These are phyloP conservation scores for Phyllosticta citriasiana DNA, from an alignment of 2,329 filamentous ascomycete genomes.

Conservation along the genomic window DNA sequence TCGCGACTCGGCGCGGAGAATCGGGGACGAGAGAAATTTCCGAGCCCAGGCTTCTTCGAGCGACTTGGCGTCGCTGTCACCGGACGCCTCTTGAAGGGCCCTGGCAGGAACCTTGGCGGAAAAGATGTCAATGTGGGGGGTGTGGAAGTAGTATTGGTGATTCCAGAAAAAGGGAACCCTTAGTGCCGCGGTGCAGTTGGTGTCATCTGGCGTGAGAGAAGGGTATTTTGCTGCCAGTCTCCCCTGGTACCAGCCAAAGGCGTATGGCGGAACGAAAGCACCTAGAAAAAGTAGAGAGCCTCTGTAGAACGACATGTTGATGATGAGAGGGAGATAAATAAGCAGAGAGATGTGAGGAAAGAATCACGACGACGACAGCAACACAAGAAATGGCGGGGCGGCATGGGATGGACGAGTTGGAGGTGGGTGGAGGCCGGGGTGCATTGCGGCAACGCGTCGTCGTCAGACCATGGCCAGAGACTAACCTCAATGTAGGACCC, in stretches of 20 bases:
- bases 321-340: background rate
- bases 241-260: background rate
- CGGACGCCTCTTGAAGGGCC: background rate
- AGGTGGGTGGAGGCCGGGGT: background rate
- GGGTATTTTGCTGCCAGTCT: conserved; percentile 3
- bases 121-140: conserved; percentile 4
- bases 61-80: background rate
- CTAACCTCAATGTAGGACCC: background rate
- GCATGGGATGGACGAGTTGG: background rate
- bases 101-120: background rate
- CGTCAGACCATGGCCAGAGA: background rate
- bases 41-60: conserved; percentile 3
- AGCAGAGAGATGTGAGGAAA: background rate
- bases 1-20: background rate
- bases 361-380: background rate
- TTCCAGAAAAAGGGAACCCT: background rate
- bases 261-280: background rate
- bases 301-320: background rate
- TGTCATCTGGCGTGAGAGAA: background rate
- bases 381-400: background rate
- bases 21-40: conserved; percentile 1
- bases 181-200: background rate
- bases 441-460: background rate
- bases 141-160: background rate
- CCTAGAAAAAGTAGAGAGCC: background rate